These are phyloP conservation scores for Aspergillus cejpii DNA, from an alignment of 2,329 filamentous ascomycete species.

Conservation along the genomic window DNA sequence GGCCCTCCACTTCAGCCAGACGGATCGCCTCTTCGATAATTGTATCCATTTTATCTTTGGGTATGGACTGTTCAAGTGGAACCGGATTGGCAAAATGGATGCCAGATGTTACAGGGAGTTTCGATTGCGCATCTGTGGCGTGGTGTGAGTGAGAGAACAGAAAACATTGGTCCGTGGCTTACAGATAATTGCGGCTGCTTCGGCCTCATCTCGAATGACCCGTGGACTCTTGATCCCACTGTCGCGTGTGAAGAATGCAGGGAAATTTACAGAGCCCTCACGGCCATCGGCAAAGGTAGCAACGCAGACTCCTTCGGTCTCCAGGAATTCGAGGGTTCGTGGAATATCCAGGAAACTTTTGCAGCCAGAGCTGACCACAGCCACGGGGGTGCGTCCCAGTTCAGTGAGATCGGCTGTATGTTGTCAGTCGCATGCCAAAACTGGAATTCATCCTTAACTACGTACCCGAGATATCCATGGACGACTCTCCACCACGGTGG, in stretches of 20 bases:
- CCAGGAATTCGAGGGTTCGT: constrained; percentile 74
- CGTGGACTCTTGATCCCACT: constrained; percentile 75
- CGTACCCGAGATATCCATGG: constrained; percentile 73
- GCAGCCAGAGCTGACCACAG: constrained; percentile 82
- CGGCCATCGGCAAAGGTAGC: constrained; percentile 85
- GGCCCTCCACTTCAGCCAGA: constrained; percentile 59
- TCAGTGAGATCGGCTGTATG: constrained; percentile 78
- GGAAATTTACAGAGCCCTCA: constrained; percentile 68
- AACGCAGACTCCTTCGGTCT: constrained; percentile 67
- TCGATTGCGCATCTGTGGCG: constrained; percentile 60
- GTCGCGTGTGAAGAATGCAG: constrained; percentile 85
- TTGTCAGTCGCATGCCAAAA: not conserved
- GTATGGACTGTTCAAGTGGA: constrained; percentile 62
- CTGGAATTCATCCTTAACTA: not conserved
- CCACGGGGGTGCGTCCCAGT: constrained; percentile 78
- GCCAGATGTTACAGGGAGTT: constrained; percentile 66
- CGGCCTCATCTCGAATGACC: constrained; percentile 64
- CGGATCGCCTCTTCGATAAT: constrained; percentile 62
- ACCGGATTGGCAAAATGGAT: constrained; percentile 87
- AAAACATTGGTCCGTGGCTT: not conserved
- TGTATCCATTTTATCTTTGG: constrained; percentile 61
- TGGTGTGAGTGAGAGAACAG: constrained; percentile 1
- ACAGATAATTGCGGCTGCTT: constrained; percentile 82
- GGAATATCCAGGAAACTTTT: constrained; percentile 95
- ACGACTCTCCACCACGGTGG: constrained; percentile 76